Evolutionary conservation across 768 basidiomycete species (phyloP).

Genomic region (Porpolomopsis calyptriformis): DNA sequence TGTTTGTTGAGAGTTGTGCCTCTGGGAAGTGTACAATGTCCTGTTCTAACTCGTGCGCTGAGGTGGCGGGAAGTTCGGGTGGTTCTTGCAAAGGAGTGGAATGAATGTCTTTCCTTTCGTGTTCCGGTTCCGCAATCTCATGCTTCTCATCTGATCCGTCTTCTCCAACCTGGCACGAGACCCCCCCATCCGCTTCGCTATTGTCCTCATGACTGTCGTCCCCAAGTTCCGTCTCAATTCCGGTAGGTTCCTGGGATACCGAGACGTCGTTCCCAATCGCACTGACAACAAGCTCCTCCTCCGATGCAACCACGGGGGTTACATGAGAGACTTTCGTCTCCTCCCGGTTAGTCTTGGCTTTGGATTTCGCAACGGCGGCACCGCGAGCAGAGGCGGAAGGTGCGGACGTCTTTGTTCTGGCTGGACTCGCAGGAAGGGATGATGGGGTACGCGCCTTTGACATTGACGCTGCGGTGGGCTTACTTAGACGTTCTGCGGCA

Average conservation of each 20-base stretch:
- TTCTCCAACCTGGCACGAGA: background rate
- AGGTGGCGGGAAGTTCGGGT: background rate
- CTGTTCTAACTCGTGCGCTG: background rate
- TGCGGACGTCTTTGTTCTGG: slow-evolving; percentile 18
- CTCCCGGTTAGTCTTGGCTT: background rate
- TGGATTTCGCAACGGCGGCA: slow-evolving; percentile 16
- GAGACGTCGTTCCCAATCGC: background rate
- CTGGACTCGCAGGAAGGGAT: slow-evolving; percentile 20
- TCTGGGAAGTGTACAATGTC: too few species aligned
- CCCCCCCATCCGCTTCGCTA: too few species aligned
- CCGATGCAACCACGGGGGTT: slow-evolving; percentile 8
- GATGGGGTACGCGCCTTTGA: slow-evolving; percentile 42
- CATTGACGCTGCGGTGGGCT: slow-evolving; percentile 73
- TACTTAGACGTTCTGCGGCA: slow-evolving; percentile 58
- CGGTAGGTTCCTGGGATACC: background rate
- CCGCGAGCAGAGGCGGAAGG: too few species aligned
- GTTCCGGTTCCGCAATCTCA: too few species aligned
- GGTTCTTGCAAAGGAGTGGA: background rate
- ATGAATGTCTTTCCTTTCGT: too few species aligned
- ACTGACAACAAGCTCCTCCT: too few species aligned
- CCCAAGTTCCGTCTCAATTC: background rate
- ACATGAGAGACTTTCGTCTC: too few species aligned
- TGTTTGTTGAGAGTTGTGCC: background rate
- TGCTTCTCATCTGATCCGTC: too few species aligned
- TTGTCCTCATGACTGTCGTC: background rate